phyloP scores from a whole-genome alignment of 1,284 basidiomycete genomes.

The Wallemia hederae region DNA sequence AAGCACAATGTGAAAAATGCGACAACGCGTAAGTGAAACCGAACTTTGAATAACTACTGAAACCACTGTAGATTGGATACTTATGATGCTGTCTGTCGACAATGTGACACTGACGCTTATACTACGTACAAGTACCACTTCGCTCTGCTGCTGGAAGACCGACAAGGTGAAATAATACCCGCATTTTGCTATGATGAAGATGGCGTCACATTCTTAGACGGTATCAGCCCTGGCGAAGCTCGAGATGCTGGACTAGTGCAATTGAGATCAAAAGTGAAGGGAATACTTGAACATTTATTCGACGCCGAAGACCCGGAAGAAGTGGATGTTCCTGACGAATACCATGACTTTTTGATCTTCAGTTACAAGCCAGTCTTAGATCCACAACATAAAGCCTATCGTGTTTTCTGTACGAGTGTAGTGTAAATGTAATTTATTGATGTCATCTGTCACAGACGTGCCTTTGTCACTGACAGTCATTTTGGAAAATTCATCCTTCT shows the following conservation, averaged over 20 bases:
- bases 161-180: background rate
- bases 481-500: too few relatives aligned
- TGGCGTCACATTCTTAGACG: background rate
- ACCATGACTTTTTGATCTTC: background rate
- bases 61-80: background rate
- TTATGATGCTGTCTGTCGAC: background rate
- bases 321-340: background rate
- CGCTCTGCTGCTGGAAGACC: background rate
- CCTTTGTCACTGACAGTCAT: too few relatives aligned
- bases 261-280: background rate
- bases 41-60: background rate
- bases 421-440: background rate
- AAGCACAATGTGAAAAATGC: background rate
- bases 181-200: background rate
- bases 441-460: background rate
- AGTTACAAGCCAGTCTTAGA: background rate
- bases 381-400: background rate
- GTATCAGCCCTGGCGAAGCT: background rate
- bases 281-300: background rate
- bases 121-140: background rate
- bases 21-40: background rate
- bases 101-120: background rate
- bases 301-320: background rate
- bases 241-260: background rate
- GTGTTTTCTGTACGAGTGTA: background rate